Conservation (phyloP, 345 rosid genomes). For the Ricinus communis region DNA sequence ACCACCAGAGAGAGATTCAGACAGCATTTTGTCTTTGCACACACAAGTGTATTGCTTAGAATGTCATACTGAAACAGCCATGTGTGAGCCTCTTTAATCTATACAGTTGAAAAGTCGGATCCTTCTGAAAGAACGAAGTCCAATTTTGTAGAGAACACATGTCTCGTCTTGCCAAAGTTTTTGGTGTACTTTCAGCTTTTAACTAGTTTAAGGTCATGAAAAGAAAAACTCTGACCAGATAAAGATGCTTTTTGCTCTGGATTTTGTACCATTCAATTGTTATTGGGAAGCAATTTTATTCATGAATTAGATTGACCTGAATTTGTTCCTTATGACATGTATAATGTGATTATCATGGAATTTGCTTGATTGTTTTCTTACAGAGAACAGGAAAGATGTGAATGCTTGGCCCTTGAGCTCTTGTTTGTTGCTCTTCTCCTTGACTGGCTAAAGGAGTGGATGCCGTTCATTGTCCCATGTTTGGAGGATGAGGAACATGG, state of each 20-base stretch:
- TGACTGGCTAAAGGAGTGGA: no score
- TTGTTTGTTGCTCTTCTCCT: no score
- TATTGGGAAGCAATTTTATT: background rate
- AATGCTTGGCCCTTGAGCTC: background rate
- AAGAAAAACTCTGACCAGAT: slow-evolving; percentile 5
- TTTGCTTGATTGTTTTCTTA: no score
- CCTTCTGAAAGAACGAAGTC: slow-evolving; percentile 1
- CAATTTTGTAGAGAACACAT: slow-evolving; percentile 26
- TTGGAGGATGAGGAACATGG: no score
- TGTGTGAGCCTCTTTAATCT: slow-evolving; percentile 21
- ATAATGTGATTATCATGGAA: no score
- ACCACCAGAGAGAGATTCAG: slow-evolving; percentile 47
- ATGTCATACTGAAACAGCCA: slow-evolving; percentile 24
- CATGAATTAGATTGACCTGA: background rate
- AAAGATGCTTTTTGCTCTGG: background rate
- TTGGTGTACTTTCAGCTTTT: slow-evolving; percentile 11
- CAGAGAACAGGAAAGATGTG: background rate
- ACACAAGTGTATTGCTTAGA: slow-evolving; percentile 26
- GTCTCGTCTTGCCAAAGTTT: background rate
- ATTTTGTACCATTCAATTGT: background rate
- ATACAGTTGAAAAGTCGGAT: slow-evolving; percentile 1
- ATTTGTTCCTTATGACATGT: no score
- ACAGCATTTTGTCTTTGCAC: slow-evolving; percentile 57
- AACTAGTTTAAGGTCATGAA: slow-evolving; percentile 4
- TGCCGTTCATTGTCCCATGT: no score